Percentiles rank a stretch among this genome's conserved stretches.
These are phyloP conservation scores for Colletotrichum sp. DNA, from an alignment of 2,329 filamentous ascomycete genomes.

Conservation along the genomic window DNA sequence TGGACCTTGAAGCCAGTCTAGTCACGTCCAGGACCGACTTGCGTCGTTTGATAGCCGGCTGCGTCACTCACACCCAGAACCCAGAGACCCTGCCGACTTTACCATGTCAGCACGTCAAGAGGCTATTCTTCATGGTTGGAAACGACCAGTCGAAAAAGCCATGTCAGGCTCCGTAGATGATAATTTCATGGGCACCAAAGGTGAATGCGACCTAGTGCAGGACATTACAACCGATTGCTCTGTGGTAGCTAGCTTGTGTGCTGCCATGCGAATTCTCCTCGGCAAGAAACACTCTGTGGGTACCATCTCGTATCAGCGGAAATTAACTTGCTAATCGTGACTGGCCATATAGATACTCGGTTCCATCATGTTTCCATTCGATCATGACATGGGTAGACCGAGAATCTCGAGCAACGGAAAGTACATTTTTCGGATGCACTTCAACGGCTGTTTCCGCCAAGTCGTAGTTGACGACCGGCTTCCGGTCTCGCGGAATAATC, in stretches of 20 bases:
- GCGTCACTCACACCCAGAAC: not conserved
- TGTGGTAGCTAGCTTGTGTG: constrained; percentile 93
- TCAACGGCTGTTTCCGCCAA: constrained; percentile 90
- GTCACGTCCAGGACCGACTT: not conserved
- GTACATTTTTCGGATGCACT: constrained; percentile 91
- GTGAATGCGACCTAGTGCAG: constrained; percentile 84
- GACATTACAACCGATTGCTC: constrained; percentile 97
- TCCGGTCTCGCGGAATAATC: constrained; percentile 75
- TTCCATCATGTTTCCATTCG: constrained; percentile 77
- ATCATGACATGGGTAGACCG: constrained; percentile 62
- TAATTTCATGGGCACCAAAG: constrained; percentile 59
- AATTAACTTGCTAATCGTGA: not conserved
- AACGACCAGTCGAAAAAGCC: constrained; percentile 73
- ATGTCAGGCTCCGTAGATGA: constrained; percentile 37
- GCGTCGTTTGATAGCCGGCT: not conserved
- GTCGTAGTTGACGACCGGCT: constrained; percentile 90
- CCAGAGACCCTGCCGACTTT: constrained; percentile 72
- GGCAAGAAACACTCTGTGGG: constrained; percentile 72
- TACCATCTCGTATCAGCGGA: not conserved
- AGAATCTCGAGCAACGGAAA: constrained; percentile 78
- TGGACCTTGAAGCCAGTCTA: not conserved
- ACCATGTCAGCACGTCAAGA: constrained; percentile 76
- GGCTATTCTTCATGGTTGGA: constrained; percentile 84
- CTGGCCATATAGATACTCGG: constrained; percentile 64
- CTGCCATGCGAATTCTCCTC: constrained; percentile 72